phyloP scores from a whole-genome alignment of 2,329 filamentous ascomycete species.

The Pyrenophora seminiperda region DNA sequence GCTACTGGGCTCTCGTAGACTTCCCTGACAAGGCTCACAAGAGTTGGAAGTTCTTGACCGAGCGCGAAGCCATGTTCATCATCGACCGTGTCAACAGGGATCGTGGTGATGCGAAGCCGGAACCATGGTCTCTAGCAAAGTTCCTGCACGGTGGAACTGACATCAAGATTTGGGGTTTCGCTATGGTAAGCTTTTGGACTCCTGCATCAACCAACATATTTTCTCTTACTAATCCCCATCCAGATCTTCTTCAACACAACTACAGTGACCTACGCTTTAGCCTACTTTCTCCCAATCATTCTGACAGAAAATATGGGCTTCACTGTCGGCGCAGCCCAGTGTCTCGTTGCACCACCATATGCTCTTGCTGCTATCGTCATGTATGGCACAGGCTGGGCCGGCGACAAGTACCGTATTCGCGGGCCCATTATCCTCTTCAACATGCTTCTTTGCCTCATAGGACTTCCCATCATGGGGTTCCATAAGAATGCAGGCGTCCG shows the following conservation, averaged over 20 bases:
- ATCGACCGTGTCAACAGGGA: conserved; percentile 59
- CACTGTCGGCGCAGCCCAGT: conserved; percentile 66
- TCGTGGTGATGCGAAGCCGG: conserved; percentile 56
- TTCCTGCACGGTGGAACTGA: conserved; percentile 57
- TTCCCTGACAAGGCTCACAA: conserved; percentile 53
- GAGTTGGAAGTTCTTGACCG: conserved; percentile 52
- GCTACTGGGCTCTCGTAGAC: conserved; percentile 53
- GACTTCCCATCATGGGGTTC: conserved; percentile 75
- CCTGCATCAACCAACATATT: background rate
- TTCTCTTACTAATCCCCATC: conserved; percentile 17
- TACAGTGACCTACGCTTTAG: conserved; percentile 74
- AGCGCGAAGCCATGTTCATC: conserved; percentile 56
- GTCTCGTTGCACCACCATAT: conserved; percentile 64
- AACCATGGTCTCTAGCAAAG: conserved; percentile 55
- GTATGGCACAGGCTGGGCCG: conserved; percentile 64
- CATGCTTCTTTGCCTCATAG: conserved; percentile 69
- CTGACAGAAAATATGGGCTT: conserved; percentile 68
- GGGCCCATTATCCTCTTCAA: conserved; percentile 46
- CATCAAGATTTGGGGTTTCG: conserved; percentile 62
- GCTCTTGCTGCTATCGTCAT: conserved; percentile 46
- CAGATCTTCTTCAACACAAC: conserved; percentile 66
- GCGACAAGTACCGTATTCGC: conserved; percentile 69
- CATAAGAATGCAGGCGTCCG: conserved; percentile 60
- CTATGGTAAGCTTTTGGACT: conserved; percentile 38
- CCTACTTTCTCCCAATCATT: conserved; percentile 80